Percentiles rank a stretch among this genome's conserved stretches.
phyloP scores from a whole-genome alignment of 345 rosid species.

The Arabidopsis arenosa region DNA sequence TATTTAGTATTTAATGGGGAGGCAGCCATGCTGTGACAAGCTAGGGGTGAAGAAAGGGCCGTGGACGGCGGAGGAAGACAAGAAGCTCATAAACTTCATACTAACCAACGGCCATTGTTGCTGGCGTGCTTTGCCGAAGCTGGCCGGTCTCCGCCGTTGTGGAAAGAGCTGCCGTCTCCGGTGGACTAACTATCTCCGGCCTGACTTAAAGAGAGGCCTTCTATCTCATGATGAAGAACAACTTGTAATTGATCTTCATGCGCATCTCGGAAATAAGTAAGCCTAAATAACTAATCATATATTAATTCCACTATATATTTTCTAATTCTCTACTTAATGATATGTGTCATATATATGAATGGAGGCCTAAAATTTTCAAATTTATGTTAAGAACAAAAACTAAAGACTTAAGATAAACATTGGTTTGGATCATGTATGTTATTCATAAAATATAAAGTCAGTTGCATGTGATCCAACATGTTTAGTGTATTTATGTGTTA shows the following conservation, averaged over 20 bases:
- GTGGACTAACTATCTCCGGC: slow-evolving; percentile 85
- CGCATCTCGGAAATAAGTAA: slow-evolving; percentile 74
- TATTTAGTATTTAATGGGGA: slow-evolving; percentile 36
- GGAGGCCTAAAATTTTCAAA: not conserved
- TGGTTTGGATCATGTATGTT: not conserved
- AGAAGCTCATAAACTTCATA: slow-evolving; percentile 66
- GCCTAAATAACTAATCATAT: not conserved
- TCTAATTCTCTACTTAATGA: not conserved
- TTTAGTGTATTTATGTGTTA: slow-evolving; percentile 3
- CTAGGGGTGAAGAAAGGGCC: slow-evolving; percentile 79
- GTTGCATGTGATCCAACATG: slow-evolving; percentile 29
- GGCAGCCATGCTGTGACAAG: slow-evolving; percentile 80
- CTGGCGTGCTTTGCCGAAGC: slow-evolving; percentile 79
- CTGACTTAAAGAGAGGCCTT: slow-evolving; percentile 77
- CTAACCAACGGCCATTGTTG: slow-evolving; percentile 75
- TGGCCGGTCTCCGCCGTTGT: slow-evolving; percentile 82
- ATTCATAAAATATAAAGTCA: slow-evolving; percentile 16
- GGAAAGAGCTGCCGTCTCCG: slow-evolving; percentile 89
- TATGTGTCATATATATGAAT: not conserved
- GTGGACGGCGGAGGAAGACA: slow-evolving; percentile 83
- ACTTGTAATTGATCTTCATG: slow-evolving; percentile 75
- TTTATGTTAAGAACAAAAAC: not conserved
- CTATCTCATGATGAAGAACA: slow-evolving; percentile 69
- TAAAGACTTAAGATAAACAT: slow-evolving; percentile 19
- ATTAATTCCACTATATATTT: not conserved